Conservation (phyloP, 495 filamentous ascomycete genomes). For the Lentithecium fluviatile region DNA sequence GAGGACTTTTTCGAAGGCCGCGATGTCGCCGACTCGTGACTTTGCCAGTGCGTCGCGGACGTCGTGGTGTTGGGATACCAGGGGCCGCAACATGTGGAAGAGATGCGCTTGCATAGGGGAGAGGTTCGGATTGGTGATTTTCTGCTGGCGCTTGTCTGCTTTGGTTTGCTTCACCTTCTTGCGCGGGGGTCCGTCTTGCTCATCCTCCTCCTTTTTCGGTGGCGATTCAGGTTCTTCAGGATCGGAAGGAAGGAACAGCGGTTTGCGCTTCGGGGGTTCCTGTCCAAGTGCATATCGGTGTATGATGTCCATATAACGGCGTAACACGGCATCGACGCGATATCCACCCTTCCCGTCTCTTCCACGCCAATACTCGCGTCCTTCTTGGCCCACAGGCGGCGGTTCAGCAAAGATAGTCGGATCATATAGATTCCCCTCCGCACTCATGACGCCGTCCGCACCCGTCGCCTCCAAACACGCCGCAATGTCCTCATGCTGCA, state of each 20-base stretch:
- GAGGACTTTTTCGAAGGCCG: slow-evolving; percentile 70
- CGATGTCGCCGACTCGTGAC: slow-evolving; percentile 62
- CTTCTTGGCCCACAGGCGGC: slow-evolving; percentile 62
- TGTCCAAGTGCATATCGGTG: slow-evolving; percentile 68
- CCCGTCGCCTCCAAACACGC: slow-evolving; percentile 79
- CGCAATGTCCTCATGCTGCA: slow-evolving; percentile 78
- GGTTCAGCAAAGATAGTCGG: slow-evolving; percentile 77
- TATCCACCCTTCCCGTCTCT: slow-evolving; percentile 80
- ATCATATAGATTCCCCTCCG: slow-evolving; percentile 90
- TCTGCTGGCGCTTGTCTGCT: slow-evolving; percentile 47
- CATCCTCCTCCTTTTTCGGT: slow-evolving; percentile 8
- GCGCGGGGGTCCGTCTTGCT: slow-evolving; percentile 45
- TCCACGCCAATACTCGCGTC: slow-evolving; percentile 80
- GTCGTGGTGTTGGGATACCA: slow-evolving; percentile 72
- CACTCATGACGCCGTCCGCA: slow-evolving; percentile 91
- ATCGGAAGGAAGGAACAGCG: slow-evolving; percentile 74
- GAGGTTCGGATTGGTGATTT: slow-evolving; percentile 64
- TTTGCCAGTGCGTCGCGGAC: slow-evolving; percentile 78
- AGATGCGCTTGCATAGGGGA: slow-evolving; percentile 86
- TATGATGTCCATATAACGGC: slow-evolving; percentile 87
- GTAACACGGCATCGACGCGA: slow-evolving; percentile 79
- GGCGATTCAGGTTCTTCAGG: slow-evolving; percentile 21
- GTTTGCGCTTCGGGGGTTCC: slow-evolving; percentile 60
- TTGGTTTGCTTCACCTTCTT: slow-evolving; percentile 63
- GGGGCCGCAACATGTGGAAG: slow-evolving; percentile 83